Base-by-base conservation (phyloP, 345 rosid species). In the Euphorbia lathyris region DNA sequence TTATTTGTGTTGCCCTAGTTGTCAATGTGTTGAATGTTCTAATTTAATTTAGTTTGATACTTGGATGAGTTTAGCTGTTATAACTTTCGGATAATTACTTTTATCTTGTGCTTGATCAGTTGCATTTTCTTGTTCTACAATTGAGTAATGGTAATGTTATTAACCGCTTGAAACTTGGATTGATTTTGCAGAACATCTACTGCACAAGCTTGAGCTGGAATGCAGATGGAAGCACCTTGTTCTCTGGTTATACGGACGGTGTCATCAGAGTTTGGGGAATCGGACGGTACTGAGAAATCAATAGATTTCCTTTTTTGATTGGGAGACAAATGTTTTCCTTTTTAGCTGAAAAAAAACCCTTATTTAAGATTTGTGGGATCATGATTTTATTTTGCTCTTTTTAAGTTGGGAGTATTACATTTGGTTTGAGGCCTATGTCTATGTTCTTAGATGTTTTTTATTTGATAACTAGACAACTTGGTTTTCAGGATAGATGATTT, bases 151-250 rank as follows among this genome's bases (percentile, higher is more conserved):
- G 9, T 16, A 5, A 0, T 25, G 30, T 6, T 47, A 51, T 58
- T 27, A 17, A 26, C 34, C 2, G 16, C 11, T 42, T 72, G 13
- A 6, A 19, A 26, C 23, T 32, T 52, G 51, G 6, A 3, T 3
- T 51, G 47, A 4, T 3, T 74, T 48, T 82, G 76, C 82, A 94
- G 98, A 87, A 84, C 63, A 91, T 90, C 7, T 88, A 84, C 86
- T 94, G 98, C 86, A 91, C 97, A 59, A 77, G 98, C 70, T 73
- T 94, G 86, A 89, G 68, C 89, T 94, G 98, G 98, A 94, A 92
- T 70, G 85, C 81, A 0, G 98, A 94, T 76, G 98, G 98, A 79
- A 91, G 93, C 81, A 90, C 96, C 48, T 70, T 94, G 81, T 94
- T 89, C 84, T 90, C 97, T 64, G 98, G 98, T 12, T 94, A 91